Conservation (phyloP, 2,329 filamentous ascomycete species). For the Didymellaceae sp. region DNA sequence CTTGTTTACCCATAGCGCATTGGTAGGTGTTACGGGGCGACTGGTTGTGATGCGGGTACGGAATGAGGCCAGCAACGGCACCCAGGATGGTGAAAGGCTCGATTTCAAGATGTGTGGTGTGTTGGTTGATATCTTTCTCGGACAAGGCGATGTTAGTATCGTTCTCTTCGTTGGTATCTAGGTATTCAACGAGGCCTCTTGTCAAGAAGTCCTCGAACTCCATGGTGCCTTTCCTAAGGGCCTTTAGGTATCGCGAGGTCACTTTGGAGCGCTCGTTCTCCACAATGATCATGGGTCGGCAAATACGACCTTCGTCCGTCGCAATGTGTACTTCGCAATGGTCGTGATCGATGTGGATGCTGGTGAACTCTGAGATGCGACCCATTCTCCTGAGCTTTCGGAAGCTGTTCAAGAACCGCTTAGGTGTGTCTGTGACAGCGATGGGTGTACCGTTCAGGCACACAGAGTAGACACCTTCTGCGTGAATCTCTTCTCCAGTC, state of each 20-base stretch:
- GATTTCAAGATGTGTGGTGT: conserved; percentile 94
- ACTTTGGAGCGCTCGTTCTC: conserved; percentile 86
- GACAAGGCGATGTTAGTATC: conserved; percentile 92
- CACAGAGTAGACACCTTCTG: conserved; percentile 82
- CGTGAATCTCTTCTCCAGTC: conserved; percentile 85
- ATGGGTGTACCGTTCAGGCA: conserved; percentile 96
- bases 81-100: conserved; percentile 97
- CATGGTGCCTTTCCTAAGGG: conserved; percentile 81
- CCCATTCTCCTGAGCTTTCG: conserved; percentile 86
- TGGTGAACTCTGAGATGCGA: conserved; percentile 93
- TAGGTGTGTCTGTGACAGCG: conserved; percentile 83
- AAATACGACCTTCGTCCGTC: conserved; percentile 96
- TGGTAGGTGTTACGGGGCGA: conserved; percentile 98
- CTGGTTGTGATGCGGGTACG: conserved; percentile 98
- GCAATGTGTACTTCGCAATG: conserved; percentile 92
- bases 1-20: conserved; percentile 99
- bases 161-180: conserved; percentile 98
- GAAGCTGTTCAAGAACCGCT: conserved; percentile 84
- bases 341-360: conserved; percentile 94
- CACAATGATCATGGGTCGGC: conserved; percentile 92
- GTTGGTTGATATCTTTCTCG: conserved; percentile 80
- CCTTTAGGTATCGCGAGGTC: conserved; percentile 76
- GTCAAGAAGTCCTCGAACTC: conserved; percentile 94
- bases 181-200: conserved; percentile 89
- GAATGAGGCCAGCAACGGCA: conserved; percentile 93